A percentile compares a stretch with the other conserved stretches of the same genome.
phyloP scores from a whole-genome alignment of 2,329 filamentous ascomycete genomes.

The Thelonectria blattea region DNA sequence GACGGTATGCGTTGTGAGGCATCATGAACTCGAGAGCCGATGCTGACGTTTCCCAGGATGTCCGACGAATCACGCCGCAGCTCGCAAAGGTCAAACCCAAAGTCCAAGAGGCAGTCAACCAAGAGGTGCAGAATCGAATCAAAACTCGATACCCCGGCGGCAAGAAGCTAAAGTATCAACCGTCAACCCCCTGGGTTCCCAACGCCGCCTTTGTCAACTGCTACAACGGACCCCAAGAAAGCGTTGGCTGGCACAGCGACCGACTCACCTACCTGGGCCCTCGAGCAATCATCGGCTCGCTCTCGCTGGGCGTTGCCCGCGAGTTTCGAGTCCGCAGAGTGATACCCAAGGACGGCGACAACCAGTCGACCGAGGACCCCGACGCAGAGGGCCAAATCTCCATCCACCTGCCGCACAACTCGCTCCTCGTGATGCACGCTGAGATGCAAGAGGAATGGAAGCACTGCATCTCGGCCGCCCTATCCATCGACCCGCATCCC shows the following conservation, averaged over 20 bases:
- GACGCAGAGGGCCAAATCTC: slow-evolving; percentile 85
- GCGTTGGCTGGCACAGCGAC: slow-evolving; percentile 91
- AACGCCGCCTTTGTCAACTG: slow-evolving; percentile 96
- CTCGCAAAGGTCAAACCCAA: slow-evolving; percentile 72
- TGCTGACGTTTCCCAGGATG: slow-evolving; percentile 57
- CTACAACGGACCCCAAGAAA: slow-evolving; percentile 81
- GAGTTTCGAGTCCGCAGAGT: slow-evolving; percentile 88
- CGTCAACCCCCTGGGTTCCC: slow-evolving; percentile 74
- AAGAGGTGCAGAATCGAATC: slow-evolving; percentile 76
- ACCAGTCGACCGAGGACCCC: slow-evolving; percentile 50
- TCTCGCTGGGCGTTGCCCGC: slow-evolving; percentile 89
- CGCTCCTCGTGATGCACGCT: slow-evolving; percentile 92
- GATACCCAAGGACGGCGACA: slow-evolving; percentile 62
- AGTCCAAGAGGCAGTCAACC: slow-evolving; percentile 79
- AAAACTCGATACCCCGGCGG: slow-evolving; percentile 69
- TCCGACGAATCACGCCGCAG: slow-evolving; percentile 76
- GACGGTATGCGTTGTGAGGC: slow-evolving; percentile 52
- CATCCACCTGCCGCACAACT: slow-evolving; percentile 94
- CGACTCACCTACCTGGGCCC: slow-evolving; percentile 93
- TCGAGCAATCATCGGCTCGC: slow-evolving; percentile 83
- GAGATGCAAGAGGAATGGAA: slow-evolving; percentile 99
- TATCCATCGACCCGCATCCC: slow-evolving; percentile 83
- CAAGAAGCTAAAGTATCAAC: slow-evolving; percentile 79
- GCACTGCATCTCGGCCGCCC: slow-evolving; percentile 78
- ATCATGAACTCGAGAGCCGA: background rate